Base-by-base conservation (phyloP, 2,329 filamentous ascomycete species). In the Colletotrichum sp. region DNA sequence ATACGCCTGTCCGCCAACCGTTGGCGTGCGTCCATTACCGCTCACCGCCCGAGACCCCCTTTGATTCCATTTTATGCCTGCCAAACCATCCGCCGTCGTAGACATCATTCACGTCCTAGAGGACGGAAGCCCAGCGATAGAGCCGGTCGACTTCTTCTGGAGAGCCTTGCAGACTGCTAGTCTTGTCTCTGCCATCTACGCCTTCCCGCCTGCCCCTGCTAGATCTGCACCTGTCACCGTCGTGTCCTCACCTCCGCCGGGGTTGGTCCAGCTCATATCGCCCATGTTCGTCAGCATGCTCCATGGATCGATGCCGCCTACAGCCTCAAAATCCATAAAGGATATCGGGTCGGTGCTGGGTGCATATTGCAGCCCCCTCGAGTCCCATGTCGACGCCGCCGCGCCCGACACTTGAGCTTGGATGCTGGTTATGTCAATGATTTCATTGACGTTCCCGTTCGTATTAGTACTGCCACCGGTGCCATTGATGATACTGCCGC, bases 241-340 rank as follows among this genome's bases (percentile, higher is more conserved):
- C 15, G n/a, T 52, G 44, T 52, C 30, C 30, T 67, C 65, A 26
- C 32, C 34, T 52, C 64, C 34, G 34, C 71, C 16, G n/a, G 30
- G 12, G 12, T 64, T 62, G 26, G 49, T 55, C 76, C 76, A 77
- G 10, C 24, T 63, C 69, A 76, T 52, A 9, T 77, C 72, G 13
- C 71, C 57, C 68, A 68, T 60, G 15, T 49, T 69, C 10, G 64
- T 74, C 52, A 77, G n/a, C 69, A 72, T 62, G 9, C 62, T 66
- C 72, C 76, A 77, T 59, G 76, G 76, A 21, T 77, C 69, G 8
- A 77, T 66, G 9, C 59, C 76, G 21, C 62, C 65, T 7, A 74
- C 76, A 24, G 55, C n/a, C 15, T 69, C 57, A 39, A 69, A 49
- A 28, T 76, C 67, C 21, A 65, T 30, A n/a, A 74, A 74, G 3